Evolutionary conservation across 768 basidiomycete genomes (phyloP), one percentile per base, ranked within the genome.

Genomic region (Tricholoma saponaceum): DNA sequence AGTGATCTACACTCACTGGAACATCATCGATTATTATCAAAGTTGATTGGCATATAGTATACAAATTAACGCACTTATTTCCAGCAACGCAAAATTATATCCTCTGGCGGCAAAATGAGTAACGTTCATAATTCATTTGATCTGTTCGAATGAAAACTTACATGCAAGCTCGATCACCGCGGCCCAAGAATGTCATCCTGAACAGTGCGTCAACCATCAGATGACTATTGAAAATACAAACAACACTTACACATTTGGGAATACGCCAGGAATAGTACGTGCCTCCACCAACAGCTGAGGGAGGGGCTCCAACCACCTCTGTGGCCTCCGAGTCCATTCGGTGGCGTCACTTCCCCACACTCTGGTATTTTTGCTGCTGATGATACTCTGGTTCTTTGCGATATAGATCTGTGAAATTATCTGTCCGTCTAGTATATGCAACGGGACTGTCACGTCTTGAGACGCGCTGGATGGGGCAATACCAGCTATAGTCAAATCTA

Each of bases 141-240:
- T 12, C 33, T 4, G 13, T 4, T 10, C 13, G 33, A 10, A 35
- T 35, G 33, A 35, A 35, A 12, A 73, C 77, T 32, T 73, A 69
- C 71, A 76, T 75, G 62, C 75, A 75, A 33, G 73, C 69, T 33
- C 75, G 63, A 33, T 66, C 58, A 2, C 74, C 74, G 6, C n/a
- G n/a, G n/a, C 70, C 74, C 13, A 75, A 66, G 58, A 75, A 75
- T 16, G 75, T 70, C 74, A 75, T 75, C 63, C 75, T 76, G 26
- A n/a, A 16, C 5, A 52, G 12, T 39, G 12, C 32, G 54, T 54
- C 46, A 30, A 25, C 7, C 20, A 16, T n/a, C 13, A 14, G 12
- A 4, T 55, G 35, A 35, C 18, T 22, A 30, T n/a, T n/a, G 13
- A 22, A 33, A 16, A 26, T 13, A 18, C 5, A 44, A n/a, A 32